Percentiles rank a stretch among this genome's conserved stretches.
Conservation (phyloP, 352 stramenopile genomes). For the Pythium monospermum region DNA sequence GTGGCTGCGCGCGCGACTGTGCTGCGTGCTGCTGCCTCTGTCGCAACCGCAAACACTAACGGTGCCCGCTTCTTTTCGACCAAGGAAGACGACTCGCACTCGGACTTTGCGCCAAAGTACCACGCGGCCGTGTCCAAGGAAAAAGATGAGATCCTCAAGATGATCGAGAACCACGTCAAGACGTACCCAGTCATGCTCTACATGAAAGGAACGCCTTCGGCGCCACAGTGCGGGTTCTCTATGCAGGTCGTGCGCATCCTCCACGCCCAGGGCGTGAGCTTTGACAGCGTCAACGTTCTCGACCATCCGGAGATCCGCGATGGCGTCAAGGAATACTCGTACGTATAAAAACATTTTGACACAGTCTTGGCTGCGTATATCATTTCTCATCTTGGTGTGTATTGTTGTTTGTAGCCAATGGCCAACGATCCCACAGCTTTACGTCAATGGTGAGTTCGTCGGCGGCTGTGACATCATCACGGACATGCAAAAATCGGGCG, state of each 20-base stretch:
- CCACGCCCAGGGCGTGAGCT: conserved; percentile 90
- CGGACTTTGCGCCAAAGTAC: conserved; percentile 86
- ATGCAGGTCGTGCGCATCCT: conserved; percentile 96
- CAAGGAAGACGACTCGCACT: conserved; percentile 74
- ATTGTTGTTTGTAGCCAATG: conserved; percentile 71
- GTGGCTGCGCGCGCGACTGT: background rate
- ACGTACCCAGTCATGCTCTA: conserved; percentile 97
- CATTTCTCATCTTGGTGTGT: background rate
- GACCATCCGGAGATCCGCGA: conserved; percentile 98
- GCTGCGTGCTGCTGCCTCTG: conserved; percentile 2
- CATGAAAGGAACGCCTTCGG: conserved; percentile 99
- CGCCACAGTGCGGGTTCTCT: conserved; percentile 97
- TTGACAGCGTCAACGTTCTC: conserved; percentile 98
- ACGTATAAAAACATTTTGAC: conserved; percentile 25
- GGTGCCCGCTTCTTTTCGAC: conserved; percentile 31
- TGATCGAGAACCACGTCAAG: conserved; percentile 89
- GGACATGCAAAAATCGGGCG: conserved; percentile 91
- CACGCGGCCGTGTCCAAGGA: conserved; percentile 81
- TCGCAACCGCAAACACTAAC: background rate
- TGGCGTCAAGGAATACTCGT: conserved; percentile 98
- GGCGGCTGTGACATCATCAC: conserved; percentile 99
- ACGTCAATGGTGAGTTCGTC: conserved; percentile 99
- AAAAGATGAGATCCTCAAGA: conserved; percentile 86
- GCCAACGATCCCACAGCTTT: conserved; percentile 97
- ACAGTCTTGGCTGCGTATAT: background rate